Evolutionary conservation across 805 yeast genomes (phyloP), one percentile per base, ranked within the genome.

Genomic region (Hanseniaspora hatyaiensis): DNA sequence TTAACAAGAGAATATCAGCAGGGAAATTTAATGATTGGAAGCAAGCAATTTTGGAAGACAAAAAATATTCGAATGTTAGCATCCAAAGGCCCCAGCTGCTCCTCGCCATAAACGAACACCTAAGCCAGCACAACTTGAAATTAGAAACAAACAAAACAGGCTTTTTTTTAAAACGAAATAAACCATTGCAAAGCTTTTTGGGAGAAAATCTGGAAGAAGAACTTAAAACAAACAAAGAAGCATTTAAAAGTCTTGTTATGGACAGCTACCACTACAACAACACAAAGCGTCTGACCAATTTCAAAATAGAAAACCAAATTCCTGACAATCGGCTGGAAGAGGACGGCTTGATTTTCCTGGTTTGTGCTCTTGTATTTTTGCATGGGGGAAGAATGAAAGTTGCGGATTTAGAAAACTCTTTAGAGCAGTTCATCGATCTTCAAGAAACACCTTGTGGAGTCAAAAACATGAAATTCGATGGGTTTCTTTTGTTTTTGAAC

Each of bases 331-430:
- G 30, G 5, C 23, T 45, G 9, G 42, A 45, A 18, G 49, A 36
- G 8, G 49, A 45, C 19, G 49, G 49, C 2, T 23, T 36, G 1
- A 20, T 45, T 4, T 45, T 45, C 24, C 11, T 45, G 12, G 23
- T 45, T 6, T 16, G 30, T 16, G 28, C 40, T 3, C 9, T 37
- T 3, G 12, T 45, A 6, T 19, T 37, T 3, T 13, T 45, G 3
- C 24, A 45, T 26, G 49, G 49, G 8, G 49, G 49, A 12, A 45
- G 28, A 31, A 36, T 45, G 49, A 23, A 16, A 24, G 19, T 29
- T n/a, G 26, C 33, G 9, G n/a, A 33, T n/a, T 28, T 42, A 5
- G 47, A 42, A 22, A 31, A 24, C 6, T 12, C 26, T 3, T 16
- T 45, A 28, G 49, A 45, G 18, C 32, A n/a, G 29, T 45, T 45